These are phyloP conservation scores for Cladosporium sp. DNA, from an alignment of 2,329 filamentous ascomycete species.

Conservation along the genomic window DNA sequence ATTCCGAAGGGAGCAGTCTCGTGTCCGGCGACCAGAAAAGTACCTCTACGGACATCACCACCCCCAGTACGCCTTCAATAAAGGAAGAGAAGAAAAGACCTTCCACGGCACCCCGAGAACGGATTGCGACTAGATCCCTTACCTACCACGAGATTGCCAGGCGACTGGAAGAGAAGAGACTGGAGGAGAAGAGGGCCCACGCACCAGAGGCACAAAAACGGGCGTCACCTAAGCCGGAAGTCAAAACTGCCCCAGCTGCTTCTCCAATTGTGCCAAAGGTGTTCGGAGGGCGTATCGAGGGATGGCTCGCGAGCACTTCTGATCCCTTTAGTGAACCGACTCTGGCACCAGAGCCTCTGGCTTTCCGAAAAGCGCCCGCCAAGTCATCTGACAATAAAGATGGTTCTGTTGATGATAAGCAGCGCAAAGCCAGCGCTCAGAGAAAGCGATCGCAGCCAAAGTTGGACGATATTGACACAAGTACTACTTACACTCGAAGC, in stretches of 20 bases:
- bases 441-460: conserved; percentile 20
- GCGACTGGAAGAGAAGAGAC: neutral
- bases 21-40: conserved; percentile 27
- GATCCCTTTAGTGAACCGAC: conserved; percentile 35
- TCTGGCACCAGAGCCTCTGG: conserved; percentile 28
- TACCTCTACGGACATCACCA: conserved; percentile 29
- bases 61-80: conserved; percentile 22
- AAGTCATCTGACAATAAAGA: conserved; percentile 12
- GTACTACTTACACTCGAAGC: neutral
- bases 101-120: neutral
- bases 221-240: conserved; percentile 9
- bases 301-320: conserved; percentile 51
- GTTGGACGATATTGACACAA: conserved; percentile 16
- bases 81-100: neutral
- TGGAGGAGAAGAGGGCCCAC: neutral
- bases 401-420: conserved; percentile 12
- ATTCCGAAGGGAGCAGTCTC: conserved; percentile 23
- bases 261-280: conserved; percentile 42
- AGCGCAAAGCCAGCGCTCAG: conserved; percentile 17
- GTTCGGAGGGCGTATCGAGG: conserved; percentile 53
- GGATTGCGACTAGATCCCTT: conserved; percentile 3
- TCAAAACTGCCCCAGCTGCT: conserved; percentile 16
- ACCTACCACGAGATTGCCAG: neutral
- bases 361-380: conserved; percentile 19
- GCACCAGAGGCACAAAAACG: neutral